phyloP scores from a whole-genome alignment of 139 green algal species.

The Coelastrella sp. region DNA sequence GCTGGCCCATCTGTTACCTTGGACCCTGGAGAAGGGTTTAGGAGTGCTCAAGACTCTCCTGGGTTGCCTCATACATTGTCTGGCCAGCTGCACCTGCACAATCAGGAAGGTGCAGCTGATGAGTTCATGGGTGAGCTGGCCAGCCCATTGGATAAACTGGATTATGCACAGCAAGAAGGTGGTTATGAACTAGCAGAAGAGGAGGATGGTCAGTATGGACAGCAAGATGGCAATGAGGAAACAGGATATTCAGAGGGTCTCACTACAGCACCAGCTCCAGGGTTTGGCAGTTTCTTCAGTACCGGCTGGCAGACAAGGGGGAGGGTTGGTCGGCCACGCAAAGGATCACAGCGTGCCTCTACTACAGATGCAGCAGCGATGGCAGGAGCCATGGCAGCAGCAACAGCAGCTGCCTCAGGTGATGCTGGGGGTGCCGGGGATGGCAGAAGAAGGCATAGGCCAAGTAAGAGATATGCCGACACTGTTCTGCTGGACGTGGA shows the following conservation, averaged over 20 bases:
- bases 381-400: no score
- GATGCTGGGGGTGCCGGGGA: neutral
- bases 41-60: neutral
- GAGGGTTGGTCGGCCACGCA: neutral
- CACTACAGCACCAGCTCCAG: neutral
- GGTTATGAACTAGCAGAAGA: neutral
- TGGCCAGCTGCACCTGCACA: neutral
- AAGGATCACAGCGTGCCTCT: neutral
- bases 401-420: no score
- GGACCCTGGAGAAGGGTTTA: neutral
- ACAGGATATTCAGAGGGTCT: neutral
- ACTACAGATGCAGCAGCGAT: slow-evolving; percentile 1
- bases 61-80: neutral
- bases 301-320: neutral
- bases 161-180: neutral
- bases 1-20: neutral
- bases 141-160: neutral
- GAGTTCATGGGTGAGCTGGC: slow-evolving; percentile 16
- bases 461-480: slow-evolving; percentile 20
- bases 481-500: slow-evolving; percentile 2
- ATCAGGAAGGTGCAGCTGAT: slow-evolving; percentile 2
- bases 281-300: slow-evolving; percentile 7
- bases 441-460: neutral
- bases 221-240: neutral
- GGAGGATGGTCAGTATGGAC: neutral